Evolutionary conservation across 2,329 filamentous ascomycete genomes (phyloP), one percentile per base, ranked within the genome.

Genomic region (Acephala macrosclerotiorum): DNA sequence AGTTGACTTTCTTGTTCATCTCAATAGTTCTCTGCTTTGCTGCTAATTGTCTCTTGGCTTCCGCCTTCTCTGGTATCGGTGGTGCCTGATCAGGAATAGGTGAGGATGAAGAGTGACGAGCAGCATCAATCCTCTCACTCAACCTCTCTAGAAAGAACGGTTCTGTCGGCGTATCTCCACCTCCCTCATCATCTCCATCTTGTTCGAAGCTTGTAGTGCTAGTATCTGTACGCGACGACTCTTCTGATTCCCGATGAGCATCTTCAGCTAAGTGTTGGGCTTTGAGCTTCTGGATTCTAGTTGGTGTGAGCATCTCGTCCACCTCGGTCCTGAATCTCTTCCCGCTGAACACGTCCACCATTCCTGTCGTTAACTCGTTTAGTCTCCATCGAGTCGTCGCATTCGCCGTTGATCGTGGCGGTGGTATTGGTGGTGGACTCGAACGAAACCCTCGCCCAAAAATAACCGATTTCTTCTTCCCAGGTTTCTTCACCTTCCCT

Each of bases 251-350:
- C 61, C 68, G 69, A 3, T 63, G 64, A 29, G 70, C 72, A 26
- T 63, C 66, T 16, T 71, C 61, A 53, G 49, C 49, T 49, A 65
- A 59, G 14, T 55, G 60, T 20, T 66, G 64, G 57, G 70, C 66
- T 68, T 71, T 61, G 18, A 77, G 64, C 25, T 78, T 76, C 69
- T 85, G 80, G 26, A 88, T 77, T 42, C 82, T 81, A 38, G 81
- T 80, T 20, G 85, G 82, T 12, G 85, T 84, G 14, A 88, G 75
- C 79, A 88, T 86, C 76, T 89, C 87, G 60, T 88, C 84, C 0
- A 82, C 86, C 67, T 89, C 85, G 61, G 85, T 80, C 56, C 81
- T 81, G 73, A 89, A 87, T 55, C 85, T 79, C 51, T 83, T 84
- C 20, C 83, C 82, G 49, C 79, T 84, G 65, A 89, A 81, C 12